Evolutionary conservation across 345 rosid species (phyloP).

Genomic region (Clausena lansium): DNA sequence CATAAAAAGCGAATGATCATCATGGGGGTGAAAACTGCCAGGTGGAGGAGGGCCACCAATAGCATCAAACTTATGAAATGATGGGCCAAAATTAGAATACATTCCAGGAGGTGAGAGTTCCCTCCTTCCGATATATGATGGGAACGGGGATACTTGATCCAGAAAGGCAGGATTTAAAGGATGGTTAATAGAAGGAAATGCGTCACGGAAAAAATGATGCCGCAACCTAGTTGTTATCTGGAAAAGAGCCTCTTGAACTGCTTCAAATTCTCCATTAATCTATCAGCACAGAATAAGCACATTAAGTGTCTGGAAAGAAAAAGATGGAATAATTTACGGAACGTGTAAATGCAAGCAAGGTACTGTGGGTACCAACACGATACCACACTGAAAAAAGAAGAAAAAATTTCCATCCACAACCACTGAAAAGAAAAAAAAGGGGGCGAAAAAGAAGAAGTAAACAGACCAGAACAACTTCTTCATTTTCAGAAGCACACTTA

Average conservation of each 20-base stretch:
- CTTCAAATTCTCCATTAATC: slow-evolving; percentile 66
- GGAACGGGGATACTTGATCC: slow-evolving; percentile 57
- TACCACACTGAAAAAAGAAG: background rate
- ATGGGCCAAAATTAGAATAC: slow-evolving; percentile 41
- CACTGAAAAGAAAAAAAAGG: slow-evolving; percentile 9
- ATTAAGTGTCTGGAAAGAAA: background rate
- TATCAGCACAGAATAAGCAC: slow-evolving; percentile 20
- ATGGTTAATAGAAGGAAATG: slow-evolving; percentile 46
- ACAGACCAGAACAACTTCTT: slow-evolving; percentile 75
- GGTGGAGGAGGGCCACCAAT: slow-evolving; percentile 54
- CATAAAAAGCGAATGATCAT: slow-evolving; percentile 51
- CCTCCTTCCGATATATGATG: slow-evolving; percentile 56
- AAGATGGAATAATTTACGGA: background rate
- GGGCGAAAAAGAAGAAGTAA: background rate
- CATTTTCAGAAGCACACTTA: slow-evolving; percentile 68
- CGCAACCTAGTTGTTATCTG: slow-evolving; percentile 67
- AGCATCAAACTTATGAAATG: slow-evolving; percentile 53
- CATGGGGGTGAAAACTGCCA: slow-evolving; percentile 49
- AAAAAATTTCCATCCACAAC: background rate
- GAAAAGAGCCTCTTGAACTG: slow-evolving; percentile 67
- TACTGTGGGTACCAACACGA: background rate
- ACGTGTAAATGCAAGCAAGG: background rate
- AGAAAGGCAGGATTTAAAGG: slow-evolving; percentile 48
- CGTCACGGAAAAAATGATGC: slow-evolving; percentile 59
- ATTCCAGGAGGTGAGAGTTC: slow-evolving; percentile 60